A percentile compares a stretch with the other conserved stretches of the same genome.
Evolutionary conservation across 148 eudicot species (phyloP).

Genomic region (Diospyros lotus): DNA sequence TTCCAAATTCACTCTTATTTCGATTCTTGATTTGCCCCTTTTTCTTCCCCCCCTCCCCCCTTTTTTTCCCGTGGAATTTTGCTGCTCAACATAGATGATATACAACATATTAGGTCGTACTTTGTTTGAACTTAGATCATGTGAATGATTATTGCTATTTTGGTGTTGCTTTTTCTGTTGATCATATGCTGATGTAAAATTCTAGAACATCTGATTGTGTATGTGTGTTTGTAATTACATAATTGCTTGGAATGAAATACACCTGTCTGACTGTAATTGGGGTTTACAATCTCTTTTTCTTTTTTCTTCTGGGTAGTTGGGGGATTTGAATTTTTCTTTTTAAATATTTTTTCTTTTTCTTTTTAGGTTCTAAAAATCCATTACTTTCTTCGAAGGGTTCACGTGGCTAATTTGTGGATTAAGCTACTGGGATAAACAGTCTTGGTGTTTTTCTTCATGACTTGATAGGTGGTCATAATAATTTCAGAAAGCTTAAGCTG

Average conservation of each 20-base stretch:
- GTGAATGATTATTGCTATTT: too few species aligned
- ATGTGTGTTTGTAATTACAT: too few species aligned
- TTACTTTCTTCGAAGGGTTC: not conserved
- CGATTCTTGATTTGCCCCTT: too few species aligned
- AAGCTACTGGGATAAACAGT: not conserved
- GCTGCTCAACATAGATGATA: too few species aligned
- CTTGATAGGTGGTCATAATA: not conserved
- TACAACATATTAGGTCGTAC: too few species aligned
- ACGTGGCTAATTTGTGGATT: not conserved
- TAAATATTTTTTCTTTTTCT: too few species aligned
- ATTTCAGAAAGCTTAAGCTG: not conserved
- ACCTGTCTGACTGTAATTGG: not conserved
- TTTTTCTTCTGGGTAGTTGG: not conserved
- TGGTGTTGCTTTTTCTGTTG: too few species aligned
- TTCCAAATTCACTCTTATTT: not conserved
- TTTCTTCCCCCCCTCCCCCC: too few species aligned
- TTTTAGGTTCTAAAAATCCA: not conserved
- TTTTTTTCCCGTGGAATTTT: too few species aligned
- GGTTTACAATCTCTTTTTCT: not conserved
- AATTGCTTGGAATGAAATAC: not conserved
- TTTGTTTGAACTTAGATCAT: too few species aligned
- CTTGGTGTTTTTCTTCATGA: not conserved
- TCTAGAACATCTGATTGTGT: too few species aligned
- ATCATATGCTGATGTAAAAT: too few species aligned
- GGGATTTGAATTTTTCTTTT: not conserved